Conservation (phyloP, 345 rosid genomes). For the Microcos paniculata region DNA sequence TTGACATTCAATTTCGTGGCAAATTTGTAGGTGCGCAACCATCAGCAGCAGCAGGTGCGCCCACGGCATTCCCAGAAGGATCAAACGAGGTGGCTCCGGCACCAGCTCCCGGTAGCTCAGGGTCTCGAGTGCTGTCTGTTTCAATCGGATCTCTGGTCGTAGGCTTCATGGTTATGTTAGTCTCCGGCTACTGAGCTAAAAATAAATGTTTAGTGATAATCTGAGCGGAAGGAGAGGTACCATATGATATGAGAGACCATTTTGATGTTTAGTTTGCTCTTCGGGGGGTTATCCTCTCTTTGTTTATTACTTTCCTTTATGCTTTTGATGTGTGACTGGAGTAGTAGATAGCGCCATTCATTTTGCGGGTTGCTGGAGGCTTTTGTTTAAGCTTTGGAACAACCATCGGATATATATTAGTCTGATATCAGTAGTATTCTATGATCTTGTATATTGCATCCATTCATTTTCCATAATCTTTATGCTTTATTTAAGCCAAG, state of each 20-base stretch:
- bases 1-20: background rate
- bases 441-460: background rate
- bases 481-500: background rate
- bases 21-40: constrained; percentile 28
- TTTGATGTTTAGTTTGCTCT: background rate
- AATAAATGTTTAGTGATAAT: no score
- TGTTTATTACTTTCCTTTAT: background rate
- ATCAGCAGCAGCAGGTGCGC: constrained; percentile 19
- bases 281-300: background rate
- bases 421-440: background rate
- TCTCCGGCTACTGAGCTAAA: constrained; percentile 1
- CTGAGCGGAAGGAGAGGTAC: background rate
- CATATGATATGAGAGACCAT: background rate
- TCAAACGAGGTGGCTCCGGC: constrained; percentile 26
- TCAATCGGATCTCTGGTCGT: constrained; percentile 24
- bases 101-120: constrained; percentile 34
- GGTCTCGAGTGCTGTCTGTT: constrained; percentile 17
- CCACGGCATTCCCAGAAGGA: constrained; percentile 6
- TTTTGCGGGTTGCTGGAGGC: background rate
- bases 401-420: background rate
- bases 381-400: background rate
- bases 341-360: background rate
- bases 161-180: constrained; percentile 21
- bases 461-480: background rate
- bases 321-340: background rate